phyloP scores from a whole-genome alignment of 2,329 filamentous ascomycete genomes.

The Xylariaceae sp. region DNA sequence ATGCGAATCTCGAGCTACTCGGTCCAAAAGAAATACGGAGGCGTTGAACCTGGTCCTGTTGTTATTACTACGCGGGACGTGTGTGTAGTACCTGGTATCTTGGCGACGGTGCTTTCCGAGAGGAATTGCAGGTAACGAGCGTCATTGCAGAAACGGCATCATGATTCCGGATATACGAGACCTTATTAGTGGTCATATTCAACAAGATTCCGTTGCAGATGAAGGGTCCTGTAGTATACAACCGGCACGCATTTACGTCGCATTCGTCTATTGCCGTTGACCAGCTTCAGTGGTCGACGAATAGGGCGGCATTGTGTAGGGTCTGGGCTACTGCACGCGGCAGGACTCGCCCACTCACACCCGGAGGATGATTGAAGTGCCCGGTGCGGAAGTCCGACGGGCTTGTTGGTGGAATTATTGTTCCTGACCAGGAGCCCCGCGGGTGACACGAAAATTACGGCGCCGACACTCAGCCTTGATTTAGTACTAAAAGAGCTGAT shows the following conservation, averaged over 20 bases:
- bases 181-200: slow-evolving; percentile 24
- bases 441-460: slow-evolving; percentile 6
- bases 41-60: not conserved
- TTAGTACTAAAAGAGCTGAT: slow-evolving; percentile 17
- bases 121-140: slow-evolving; percentile 5
- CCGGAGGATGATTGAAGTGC: slow-evolving; percentile 8
- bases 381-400: slow-evolving; percentile 6
- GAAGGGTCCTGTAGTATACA: slow-evolving; percentile 13
- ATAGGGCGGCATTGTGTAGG: slow-evolving; percentile 23
- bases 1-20: slow-evolving; percentile 7
- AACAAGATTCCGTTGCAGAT: slow-evolving; percentile 25
- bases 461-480: slow-evolving; percentile 15
- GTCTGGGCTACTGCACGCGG: slow-evolving; percentile 15
- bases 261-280: slow-evolving; percentile 23
- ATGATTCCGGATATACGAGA: slow-evolving; percentile 12
- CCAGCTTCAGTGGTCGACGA: slow-evolving; percentile 20
- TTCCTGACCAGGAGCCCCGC: not conserved
- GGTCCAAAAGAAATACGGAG: not conserved
- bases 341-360: slow-evolving; percentile 6
- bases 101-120: slow-evolving; percentile 4
- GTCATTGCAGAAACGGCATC: slow-evolving; percentile 11
- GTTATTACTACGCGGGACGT: slow-evolving; percentile 18
- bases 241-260: slow-evolving; percentile 18
- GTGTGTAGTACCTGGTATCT: slow-evolving; percentile 12
- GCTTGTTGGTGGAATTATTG: not conserved